Percentiles rank a stretch among this genome's conserved stretches.
These are phyloP conservation scores for Ochromonas danica DNA, from an alignment of 108 stramenopile species.

Conservation along the genomic window DNA sequence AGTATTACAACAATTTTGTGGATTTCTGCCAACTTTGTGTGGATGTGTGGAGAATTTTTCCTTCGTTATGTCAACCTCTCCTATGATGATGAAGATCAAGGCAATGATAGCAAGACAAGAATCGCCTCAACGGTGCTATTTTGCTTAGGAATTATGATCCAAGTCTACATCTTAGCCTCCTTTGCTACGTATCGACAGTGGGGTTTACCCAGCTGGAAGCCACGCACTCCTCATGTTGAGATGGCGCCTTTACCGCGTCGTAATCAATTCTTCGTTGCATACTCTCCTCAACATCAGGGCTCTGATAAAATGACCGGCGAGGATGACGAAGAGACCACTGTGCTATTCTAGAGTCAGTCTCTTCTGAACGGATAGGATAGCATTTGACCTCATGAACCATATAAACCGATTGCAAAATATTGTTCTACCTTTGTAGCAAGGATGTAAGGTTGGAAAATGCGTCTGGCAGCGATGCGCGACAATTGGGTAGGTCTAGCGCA, in stretches of 20 bases:
- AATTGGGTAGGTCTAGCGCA: no score
- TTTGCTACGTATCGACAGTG: no score
- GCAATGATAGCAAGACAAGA: background rate
- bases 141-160: background rate
- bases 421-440: no score
- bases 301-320: background rate
- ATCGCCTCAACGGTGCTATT: background rate
- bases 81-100: background rate
- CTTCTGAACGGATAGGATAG: no score
- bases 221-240: no score
- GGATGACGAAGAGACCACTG: background rate
- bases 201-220: no score
- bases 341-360: background rate
- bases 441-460: no score
- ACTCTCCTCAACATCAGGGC: background rate
- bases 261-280: no score
- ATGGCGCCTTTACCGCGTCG: no score
- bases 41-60: conserved; percentile 34
- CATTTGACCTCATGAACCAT: no score
- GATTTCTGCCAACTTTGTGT: conserved; percentile 21
- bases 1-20: background rate
- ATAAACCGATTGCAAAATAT: no score
- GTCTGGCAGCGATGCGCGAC: no score
- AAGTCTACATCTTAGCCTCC: background rate
- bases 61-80: conserved; percentile 3